Evolutionary conservation across 331 rosid genomes (phyloP).

Genomic region (Saraca asoca): DNA sequence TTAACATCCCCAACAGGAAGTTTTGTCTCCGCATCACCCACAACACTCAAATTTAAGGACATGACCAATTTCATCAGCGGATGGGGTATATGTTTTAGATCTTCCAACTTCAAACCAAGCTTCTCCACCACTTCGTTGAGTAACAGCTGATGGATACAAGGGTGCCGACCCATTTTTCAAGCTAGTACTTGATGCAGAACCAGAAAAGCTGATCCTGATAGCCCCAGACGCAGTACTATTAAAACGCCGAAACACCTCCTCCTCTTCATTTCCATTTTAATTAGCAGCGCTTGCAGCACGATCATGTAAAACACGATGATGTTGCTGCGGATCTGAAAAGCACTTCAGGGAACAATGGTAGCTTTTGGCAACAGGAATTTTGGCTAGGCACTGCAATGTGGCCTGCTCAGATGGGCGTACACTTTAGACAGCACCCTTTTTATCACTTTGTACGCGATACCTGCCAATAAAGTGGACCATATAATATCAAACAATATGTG

Average conservation of each 20-base stretch:
- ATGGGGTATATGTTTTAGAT: slow-evolving; percentile 82
- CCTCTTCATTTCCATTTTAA: slow-evolving; percentile 95
- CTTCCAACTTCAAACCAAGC: slow-evolving; percentile 97
- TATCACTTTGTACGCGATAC: slow-evolving; percentile 96
- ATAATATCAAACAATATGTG: slow-evolving; percentile 17
- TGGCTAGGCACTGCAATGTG: slow-evolving; percentile 90
- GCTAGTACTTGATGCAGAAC: slow-evolving; percentile 60
- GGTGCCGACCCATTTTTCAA: slow-evolving; percentile 82
- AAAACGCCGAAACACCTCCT: slow-evolving; percentile 84
- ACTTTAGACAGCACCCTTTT: slow-evolving; percentile 83
- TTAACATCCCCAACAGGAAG: slow-evolving; percentile 63
- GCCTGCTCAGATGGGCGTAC: slow-evolving; percentile 97
- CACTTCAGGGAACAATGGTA: slow-evolving; percentile 98
- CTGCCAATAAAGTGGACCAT: slow-evolving; percentile 49
- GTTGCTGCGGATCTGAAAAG: slow-evolving; percentile 99
- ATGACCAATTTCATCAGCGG: slow-evolving; percentile 93
- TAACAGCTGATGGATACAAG: slow-evolving; percentile 74
- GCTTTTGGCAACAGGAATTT: slow-evolving; percentile 86
- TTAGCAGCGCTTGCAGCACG: slow-evolving; percentile 95
- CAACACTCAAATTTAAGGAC: slow-evolving; percentile 92
- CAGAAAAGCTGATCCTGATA: slow-evolving; percentile 56
- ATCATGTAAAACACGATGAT: slow-evolving; percentile 96
- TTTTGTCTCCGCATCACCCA: slow-evolving; percentile 82
- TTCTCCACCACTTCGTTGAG: slow-evolving; percentile 90
- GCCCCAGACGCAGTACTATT: slow-evolving; percentile 70